A percentile compares a stretch with the other conserved stretches of the same genome.
Evolutionary conservation across 2,329 filamentous ascomycete genomes (phyloP).

Genomic region (Ceratocystis eucalypticola): DNA sequence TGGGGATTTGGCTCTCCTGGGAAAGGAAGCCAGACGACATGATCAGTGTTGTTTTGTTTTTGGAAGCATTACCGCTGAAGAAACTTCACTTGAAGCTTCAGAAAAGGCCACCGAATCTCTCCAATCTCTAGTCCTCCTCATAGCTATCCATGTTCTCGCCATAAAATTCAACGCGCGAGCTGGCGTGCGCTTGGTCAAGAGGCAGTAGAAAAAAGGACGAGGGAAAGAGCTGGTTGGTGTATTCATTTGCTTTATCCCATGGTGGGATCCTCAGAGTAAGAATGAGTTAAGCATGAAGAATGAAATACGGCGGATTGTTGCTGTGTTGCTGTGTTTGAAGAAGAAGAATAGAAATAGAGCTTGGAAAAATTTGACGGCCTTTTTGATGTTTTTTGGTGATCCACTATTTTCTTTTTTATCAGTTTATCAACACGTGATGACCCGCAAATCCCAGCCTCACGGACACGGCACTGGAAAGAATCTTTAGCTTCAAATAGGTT

Average conservation of each 20-base stretch:
- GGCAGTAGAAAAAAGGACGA: background rate
- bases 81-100: background rate
- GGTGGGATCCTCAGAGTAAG: background rate
- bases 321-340: background rate
- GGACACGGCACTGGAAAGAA: background rate
- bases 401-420: conserved; percentile 4
- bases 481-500: background rate
- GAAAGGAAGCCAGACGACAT: background rate
- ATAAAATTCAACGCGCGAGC: background rate
- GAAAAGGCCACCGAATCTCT: too few relatives aligned
- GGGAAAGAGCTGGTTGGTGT: background rate
- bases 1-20: conserved; percentile 1
- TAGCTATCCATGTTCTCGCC: background rate
- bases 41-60: background rate
- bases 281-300: conserved; percentile 2
- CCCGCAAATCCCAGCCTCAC: background rate
- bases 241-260: background rate
- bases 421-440: background rate
- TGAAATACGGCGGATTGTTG: background rate
- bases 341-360: conserved; percentile 13
- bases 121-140: background rate
- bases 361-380: conserved; percentile 7
- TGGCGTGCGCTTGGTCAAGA: background rate
- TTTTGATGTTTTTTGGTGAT: background rate
- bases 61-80: background rate